Evolutionary conservation across 164 flowering plant genomes (phyloP), one percentile per base, ranked within the genome.

Genomic region (Vitis rotundifolia): DNA sequence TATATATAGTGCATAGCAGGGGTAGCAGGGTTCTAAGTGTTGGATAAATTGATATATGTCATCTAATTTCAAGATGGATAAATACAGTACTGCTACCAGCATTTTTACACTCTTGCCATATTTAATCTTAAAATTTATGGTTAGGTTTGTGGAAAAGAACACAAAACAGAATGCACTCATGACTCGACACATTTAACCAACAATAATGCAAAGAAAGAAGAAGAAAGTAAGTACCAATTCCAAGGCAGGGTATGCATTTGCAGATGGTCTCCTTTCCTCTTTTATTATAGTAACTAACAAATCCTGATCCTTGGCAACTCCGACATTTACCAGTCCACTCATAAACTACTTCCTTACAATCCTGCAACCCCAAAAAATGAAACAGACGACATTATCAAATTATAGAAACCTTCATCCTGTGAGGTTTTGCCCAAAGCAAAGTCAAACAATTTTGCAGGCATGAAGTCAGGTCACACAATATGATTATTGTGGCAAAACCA

Each of bases 281-380:
- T 81, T 89, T 94, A 64, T 76, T 88, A 53, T 88, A 91, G 73
- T 94, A 92, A 81, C 92, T 91, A 37, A 88, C 95, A 56, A 66
- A 78, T 60, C 97, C 99, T 1, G 94, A 70, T 11, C 99, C 99
- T 75, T 94, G 99, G 75, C 99, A 94, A 78, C 97, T 89, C 64
- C 95, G 76, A 76, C 99, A 94, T 76, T 92, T 86, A 18, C 99
- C 99, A 60, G 97, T 94, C 99, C 99, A 94, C 79, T 94, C 99
- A 71, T 91, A 94, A n/a, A 91, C 97, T 66, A 91, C 89, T 76
- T 75, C 85, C 72, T 83, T 91, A 72, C 99, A 94, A 71, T 94
- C 97, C 97, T 94, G 73, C 79, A 80, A 68, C 19, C 9, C 68
- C 53, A 67, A 56, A 49, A 49, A 51, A 64, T 19, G 9, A 72